phyloP scores from a whole-genome alignment of 2,329 filamentous ascomycete genomes.

The Stachybotrys chlorohalonatus region DNA sequence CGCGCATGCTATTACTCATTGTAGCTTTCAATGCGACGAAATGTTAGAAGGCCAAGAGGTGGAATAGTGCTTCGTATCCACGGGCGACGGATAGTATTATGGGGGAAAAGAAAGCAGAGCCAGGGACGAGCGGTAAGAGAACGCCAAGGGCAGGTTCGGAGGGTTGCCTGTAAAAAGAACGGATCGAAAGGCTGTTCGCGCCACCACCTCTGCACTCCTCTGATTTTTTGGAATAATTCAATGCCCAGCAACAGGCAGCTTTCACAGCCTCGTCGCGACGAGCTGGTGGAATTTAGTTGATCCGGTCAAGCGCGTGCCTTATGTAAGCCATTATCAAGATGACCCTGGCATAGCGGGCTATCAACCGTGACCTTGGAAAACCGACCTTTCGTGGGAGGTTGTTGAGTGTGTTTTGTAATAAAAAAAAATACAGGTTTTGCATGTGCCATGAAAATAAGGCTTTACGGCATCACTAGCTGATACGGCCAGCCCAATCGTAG shows the following conservation, averaged over 20 bases:
- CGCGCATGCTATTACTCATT: conserved; percentile 58
- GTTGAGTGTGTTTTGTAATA: too few relatives aligned
- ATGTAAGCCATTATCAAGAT: background rate
- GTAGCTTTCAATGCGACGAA: conserved; percentile 15
- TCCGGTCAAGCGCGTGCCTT: background rate
- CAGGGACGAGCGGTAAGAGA: background rate
- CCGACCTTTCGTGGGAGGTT: too few relatives aligned
- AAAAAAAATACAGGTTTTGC: too few relatives aligned
- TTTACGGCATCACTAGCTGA: too few relatives aligned
- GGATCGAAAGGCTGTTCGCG: background rate
- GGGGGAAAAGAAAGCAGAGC: too few relatives aligned
- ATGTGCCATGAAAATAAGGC: too few relatives aligned
- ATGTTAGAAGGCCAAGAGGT: too few relatives aligned
- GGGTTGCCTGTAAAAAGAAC: background rate
- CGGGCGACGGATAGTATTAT: too few relatives aligned
- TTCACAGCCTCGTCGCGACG: background rate
- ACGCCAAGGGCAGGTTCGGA: background rate
- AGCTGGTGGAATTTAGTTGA: background rate
- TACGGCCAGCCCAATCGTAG: too few relatives aligned
- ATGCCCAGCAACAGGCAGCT: background rate
- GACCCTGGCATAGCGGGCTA: too few relatives aligned
- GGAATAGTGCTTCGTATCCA: too few relatives aligned
- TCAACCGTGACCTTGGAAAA: too few relatives aligned
- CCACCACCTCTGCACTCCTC: background rate
- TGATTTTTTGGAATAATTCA: background rate